Percentiles rank a stretch among this genome's conserved stretches.
Evolutionary conservation across 23 red algal species (phyloP).

Genomic region (Chondrus crispus): DNA sequence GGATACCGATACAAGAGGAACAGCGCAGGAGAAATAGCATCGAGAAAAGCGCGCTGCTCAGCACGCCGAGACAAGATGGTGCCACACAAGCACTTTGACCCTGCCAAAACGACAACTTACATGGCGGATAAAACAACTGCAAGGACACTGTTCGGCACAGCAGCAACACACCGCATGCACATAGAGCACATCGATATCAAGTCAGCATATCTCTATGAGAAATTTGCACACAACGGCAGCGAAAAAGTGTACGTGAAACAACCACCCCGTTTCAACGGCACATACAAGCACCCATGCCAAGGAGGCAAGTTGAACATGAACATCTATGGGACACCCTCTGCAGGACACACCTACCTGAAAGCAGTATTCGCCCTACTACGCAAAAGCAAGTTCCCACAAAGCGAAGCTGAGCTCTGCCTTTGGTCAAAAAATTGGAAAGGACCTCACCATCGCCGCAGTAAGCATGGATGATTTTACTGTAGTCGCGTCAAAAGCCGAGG

Average conservation of each 20-base stretch:
- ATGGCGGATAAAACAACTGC: not conserved
- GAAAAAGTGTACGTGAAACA: not conserved
- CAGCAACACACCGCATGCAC: not conserved
- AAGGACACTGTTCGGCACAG: not conserved
- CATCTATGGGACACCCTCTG: not conserved
- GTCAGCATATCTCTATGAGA: not conserved
- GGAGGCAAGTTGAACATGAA: not conserved
- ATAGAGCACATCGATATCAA: conserved; percentile 1
- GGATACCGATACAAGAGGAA: not conserved
- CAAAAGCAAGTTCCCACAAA: not conserved
- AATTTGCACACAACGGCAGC: not conserved
- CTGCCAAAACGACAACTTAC: not conserved
- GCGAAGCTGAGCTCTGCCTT: not conserved
- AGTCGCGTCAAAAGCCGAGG: not conserved
- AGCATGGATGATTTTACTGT: not conserved
- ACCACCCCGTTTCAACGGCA: not conserved
- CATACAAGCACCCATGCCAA: not conserved
- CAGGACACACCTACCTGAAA: not conserved
- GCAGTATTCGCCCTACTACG: not conserved
- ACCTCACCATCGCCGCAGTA: not conserved
- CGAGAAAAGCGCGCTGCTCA: not conserved
- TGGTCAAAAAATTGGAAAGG: not conserved
- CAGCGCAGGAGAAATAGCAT: not conserved
- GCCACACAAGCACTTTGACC: not conserved
- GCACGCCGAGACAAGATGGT: not conserved